phyloP scores from a whole-genome alignment of 257 asterid species.

The Nemophila menziesii region DNA sequence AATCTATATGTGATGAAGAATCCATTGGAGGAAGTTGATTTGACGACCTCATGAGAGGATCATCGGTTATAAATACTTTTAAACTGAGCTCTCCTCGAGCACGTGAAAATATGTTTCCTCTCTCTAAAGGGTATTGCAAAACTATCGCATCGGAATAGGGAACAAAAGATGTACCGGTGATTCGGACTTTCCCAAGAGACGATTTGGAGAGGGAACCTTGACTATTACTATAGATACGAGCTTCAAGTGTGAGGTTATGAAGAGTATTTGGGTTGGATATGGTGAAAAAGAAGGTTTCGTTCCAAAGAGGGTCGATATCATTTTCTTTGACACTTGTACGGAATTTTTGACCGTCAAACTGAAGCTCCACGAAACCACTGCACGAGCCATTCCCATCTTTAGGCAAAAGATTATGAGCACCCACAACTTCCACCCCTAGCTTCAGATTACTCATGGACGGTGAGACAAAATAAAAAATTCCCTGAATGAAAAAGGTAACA shows the following conservation, averaged over 20 bases:
- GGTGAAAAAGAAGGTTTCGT: conserved; percentile 62
- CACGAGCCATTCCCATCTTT: conserved; percentile 82
- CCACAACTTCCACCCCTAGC: conserved; percentile 73
- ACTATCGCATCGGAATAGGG: conserved; percentile 62
- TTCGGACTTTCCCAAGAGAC: conserved; percentile 61
- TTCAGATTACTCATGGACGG: conserved; percentile 57
- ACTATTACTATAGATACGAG: conserved; percentile 44
- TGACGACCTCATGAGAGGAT: conserved; percentile 43
- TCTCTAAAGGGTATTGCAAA: conserved; percentile 68
- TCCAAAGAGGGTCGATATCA: conserved; percentile 76
- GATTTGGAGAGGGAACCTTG: conserved; percentile 35
- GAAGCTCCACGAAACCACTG: conserved; percentile 65
- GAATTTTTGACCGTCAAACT: conserved; percentile 63
- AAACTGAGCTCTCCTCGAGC: conserved; percentile 71
- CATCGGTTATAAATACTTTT: conserved; percentile 61
- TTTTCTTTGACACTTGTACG: conserved; percentile 73
- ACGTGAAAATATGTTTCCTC: conserved; percentile 50
- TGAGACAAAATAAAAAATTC: background rate
- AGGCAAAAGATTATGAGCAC: conserved; percentile 73
- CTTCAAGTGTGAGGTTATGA: conserved; percentile 50
- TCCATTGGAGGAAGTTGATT: conserved; percentile 28
- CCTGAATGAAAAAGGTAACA: conserved; percentile 1
- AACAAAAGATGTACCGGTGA: conserved; percentile 55
- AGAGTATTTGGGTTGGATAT: conserved; percentile 47
- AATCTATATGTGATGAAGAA: conserved; percentile 25